A percentile compares a stretch with the other conserved stretches of the same genome.
Conservation (phyloP, 1,284 basidiomycete species). For the Thelephora terrestris region DNA sequence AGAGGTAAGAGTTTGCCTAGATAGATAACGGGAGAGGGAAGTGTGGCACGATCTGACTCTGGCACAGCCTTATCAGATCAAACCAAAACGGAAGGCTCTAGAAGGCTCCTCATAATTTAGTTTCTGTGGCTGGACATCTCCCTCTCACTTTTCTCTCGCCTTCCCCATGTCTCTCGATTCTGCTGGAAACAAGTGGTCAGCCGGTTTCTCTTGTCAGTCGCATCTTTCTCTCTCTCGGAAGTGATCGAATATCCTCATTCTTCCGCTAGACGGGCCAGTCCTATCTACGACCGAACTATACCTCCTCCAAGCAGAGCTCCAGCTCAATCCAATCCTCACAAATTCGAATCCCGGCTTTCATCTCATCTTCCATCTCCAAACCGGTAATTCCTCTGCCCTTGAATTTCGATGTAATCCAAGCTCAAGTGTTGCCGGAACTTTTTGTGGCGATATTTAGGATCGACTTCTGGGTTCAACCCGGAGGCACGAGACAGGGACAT, state of each 20-base stretch:
- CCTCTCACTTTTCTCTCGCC: not conserved
- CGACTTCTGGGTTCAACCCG: conserved; percentile 47
- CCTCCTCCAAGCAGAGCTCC: conserved; percentile 50
- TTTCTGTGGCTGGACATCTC: not conserved
- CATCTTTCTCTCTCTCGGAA: not conserved
- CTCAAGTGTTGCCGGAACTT: not conserved
- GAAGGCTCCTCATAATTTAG: no score
- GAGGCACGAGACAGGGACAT: conserved; percentile 49
- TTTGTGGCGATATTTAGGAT: not conserved
- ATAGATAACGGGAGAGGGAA: not conserved
- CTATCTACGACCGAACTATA: conserved; percentile 68
- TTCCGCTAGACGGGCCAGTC: conserved; percentile 57
- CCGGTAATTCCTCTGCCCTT: conserved; percentile 31
- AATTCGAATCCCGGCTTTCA: conserved; percentile 40
- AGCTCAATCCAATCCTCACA: conserved; percentile 61
- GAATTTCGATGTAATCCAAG: not conserved
- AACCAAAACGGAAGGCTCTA: no score
- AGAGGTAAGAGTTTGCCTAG: not conserved
- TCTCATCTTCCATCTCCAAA: conserved; percentile 61
- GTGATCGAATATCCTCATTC: not conserved
- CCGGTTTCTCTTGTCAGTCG: conserved; percentile 22
- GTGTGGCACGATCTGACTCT: no score
- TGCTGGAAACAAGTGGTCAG: conserved; percentile 17
- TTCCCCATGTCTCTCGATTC: not conserved
- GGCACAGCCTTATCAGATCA: no score